Percentiles rank a stretch among this genome's conserved stretches.
Evolutionary conservation across 345 rosid genomes (phyloP).

Genomic region (Salix dunnii): DNA sequence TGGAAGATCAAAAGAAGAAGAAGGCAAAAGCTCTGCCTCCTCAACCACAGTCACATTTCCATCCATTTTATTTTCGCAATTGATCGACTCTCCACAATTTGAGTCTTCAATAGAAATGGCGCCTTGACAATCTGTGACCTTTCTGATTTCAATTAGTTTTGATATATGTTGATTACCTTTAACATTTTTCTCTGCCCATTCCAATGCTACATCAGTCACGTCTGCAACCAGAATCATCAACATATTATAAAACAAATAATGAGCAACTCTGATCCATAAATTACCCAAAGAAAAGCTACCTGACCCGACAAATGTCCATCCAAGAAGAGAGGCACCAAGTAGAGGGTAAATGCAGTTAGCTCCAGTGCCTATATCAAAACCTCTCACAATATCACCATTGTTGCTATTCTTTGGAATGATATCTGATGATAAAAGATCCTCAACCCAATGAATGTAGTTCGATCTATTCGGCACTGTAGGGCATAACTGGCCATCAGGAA

Average conservation of each 20-base stretch:
- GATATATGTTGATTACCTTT: slow-evolving; percentile 62
- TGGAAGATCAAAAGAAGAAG: slow-evolving; percentile 20
- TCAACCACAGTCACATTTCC: slow-evolving; percentile 2
- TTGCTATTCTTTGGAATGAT: slow-evolving; percentile 38
- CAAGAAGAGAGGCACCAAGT: slow-evolving; percentile 76
- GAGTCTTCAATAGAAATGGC: slow-evolving; percentile 17
- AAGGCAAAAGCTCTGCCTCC: slow-evolving; percentile 15
- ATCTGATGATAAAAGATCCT: slow-evolving; percentile 71
- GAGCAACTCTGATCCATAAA: background rate
- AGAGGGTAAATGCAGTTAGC: slow-evolving; percentile 95
- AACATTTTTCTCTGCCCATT: slow-evolving; percentile 86
- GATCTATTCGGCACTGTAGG: slow-evolving; percentile 92
- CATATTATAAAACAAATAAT: slow-evolving; percentile 6
- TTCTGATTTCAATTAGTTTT: slow-evolving; percentile 65
- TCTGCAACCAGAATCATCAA: slow-evolving; percentile 45
- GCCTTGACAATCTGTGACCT: slow-evolving; percentile 32
- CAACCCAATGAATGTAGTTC: slow-evolving; percentile 88
- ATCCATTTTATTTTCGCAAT: slow-evolving; percentile 22
- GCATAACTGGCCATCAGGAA: slow-evolving; percentile 94
- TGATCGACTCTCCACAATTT: slow-evolving; percentile 10
- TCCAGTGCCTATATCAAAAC: slow-evolving; percentile 93
- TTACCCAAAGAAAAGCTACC: slow-evolving; percentile 36
- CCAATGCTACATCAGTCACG: slow-evolving; percentile 71
- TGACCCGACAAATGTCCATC: slow-evolving; percentile 82
- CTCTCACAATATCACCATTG: slow-evolving; percentile 45